Conservation (phyloP, 352 stramenopile genomes). For the Globisporangium recalcitrans region DNA sequence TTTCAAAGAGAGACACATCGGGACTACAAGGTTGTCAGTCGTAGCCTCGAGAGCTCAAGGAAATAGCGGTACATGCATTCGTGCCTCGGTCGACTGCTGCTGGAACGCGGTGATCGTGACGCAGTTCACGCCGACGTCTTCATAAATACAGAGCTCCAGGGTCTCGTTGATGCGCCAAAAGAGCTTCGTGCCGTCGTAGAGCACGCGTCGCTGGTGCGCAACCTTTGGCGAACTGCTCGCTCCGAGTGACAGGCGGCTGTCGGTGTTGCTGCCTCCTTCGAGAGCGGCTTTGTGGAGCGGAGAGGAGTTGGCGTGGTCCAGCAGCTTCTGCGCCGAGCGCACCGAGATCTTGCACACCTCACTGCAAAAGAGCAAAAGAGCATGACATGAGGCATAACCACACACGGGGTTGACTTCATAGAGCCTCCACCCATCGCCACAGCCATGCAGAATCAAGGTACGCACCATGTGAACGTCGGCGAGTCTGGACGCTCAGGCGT, state of each 20-base stretch:
- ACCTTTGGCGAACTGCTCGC: conserved; percentile 13
- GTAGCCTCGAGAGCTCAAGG: background rate
- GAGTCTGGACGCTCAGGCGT: conserved; percentile 30
- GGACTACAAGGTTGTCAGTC: background rate
- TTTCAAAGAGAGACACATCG: no score
- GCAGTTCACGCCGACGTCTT: conserved; percentile 60
- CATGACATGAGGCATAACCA: background rate
- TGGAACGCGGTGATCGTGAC: conserved; percentile 64
- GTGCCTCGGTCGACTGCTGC: conserved; percentile 35
- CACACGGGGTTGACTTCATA: background rate
- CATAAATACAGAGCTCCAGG: conserved; percentile 78
- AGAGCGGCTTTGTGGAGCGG: conserved; percentile 81
- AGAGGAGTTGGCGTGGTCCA: conserved; percentile 86
- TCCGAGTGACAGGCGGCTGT: conserved; percentile 14
- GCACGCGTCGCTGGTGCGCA: conserved; percentile 41
- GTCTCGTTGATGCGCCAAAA: conserved; percentile 88
- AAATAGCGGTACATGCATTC: background rate
- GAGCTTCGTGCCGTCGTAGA: conserved; percentile 84
- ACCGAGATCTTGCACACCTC: conserved; percentile 88
- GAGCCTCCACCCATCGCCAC: background rate
- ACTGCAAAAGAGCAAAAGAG: no score
- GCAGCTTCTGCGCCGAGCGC: conserved; percentile 80
- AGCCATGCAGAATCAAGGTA: background rate
- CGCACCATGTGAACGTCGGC: conserved; percentile 71
- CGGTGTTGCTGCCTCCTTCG: conserved; percentile 28